Evolutionary conservation across 257 asterid genomes (phyloP).

Genomic region (Scutellaria baicalensis): DNA sequence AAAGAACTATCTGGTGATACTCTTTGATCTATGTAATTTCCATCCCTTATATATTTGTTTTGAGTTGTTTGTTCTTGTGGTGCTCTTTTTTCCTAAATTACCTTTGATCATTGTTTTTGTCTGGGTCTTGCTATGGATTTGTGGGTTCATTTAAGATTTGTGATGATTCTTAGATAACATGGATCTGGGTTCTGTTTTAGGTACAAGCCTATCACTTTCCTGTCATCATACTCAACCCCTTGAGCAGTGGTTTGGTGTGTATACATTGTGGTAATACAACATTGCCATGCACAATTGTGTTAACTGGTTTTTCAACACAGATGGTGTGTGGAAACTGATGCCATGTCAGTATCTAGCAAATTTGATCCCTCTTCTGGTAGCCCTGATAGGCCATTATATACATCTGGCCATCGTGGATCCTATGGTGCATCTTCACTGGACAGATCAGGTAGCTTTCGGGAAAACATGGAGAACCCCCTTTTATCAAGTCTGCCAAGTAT

Average conservation of each 20-base stretch:
- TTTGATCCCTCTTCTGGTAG: slow-evolving; percentile 75
- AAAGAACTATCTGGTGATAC: neutral
- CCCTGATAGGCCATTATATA: slow-evolving; percentile 75
- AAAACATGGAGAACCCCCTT: slow-evolving; percentile 64
- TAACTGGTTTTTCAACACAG: slow-evolving; percentile 49
- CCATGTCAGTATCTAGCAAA: slow-evolving; percentile 90
- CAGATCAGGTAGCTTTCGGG: slow-evolving; percentile 69
- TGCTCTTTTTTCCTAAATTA: slow-evolving; percentile 4
- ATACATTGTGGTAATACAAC: slow-evolving; percentile 31
- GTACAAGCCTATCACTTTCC: slow-evolving; percentile 38
- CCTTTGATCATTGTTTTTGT: neutral
- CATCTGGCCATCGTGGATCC: slow-evolving; percentile 76
- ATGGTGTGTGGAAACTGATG: slow-evolving; percentile 53
- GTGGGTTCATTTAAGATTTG: slow-evolving; percentile 5
- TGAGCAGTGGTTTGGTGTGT: slow-evolving; percentile 46
- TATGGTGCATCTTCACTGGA: slow-evolving; percentile 64
- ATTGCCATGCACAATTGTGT: slow-evolving; percentile 79
- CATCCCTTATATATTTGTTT: neutral
- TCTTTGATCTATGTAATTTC: neutral
- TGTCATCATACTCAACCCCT: slow-evolving; percentile 25
- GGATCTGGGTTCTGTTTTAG: slow-evolving; percentile 17
- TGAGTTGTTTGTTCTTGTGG: neutral
- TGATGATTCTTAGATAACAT: slow-evolving; percentile 8
- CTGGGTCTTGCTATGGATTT: neutral
- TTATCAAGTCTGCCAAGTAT: slow-evolving; percentile 72